Evolutionary conservation across 129 eudicot genomes (phyloP), one percentile per base, ranked within the genome.

Genomic region (Helichrysum umbraculigerum): DNA sequence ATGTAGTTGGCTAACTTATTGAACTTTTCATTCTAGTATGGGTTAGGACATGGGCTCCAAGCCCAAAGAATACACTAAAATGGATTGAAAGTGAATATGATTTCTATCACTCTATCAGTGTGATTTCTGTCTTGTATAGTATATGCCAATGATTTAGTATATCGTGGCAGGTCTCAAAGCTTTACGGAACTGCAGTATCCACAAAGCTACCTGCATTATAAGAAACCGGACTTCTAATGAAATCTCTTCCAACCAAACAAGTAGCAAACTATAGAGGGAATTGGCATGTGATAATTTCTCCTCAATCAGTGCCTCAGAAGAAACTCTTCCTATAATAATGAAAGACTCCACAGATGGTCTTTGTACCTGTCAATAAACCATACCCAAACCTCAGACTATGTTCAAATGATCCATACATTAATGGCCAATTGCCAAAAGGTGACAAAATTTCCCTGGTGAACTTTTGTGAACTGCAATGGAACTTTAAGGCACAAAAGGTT

Each of bases 271-370:
- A 15, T 90, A 67, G 17, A 86, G 15, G 20, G 97, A 90, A 76
- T 72, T 87, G 69, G 81, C 81, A 73, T 81, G 88, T 66, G 41
- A 76, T 44, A 80, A 66, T 66, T 88, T 85, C 71, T 81, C 86
- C 81, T 88, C 89, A 0, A 88, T 82, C 7, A 93, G 80, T 51
- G 98, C 98, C 78, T 90, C 96, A 0, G 97, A 93, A 28, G 97
- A 93, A 70, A 90, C 95, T 83, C 87, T 90, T 74, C 98, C 97
- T 6, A 93, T 85, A 50, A 93, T 90, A 37, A 93, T 73, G 74
- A 90, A 93, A 7, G 97, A 69, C 75, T 93, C 98, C 29, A 88
- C 86, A 6, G 97, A 88, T 28, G 97, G 83, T 76, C 88, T 83
- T 75, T 84, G 84, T 86, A 87, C 64, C 98, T 93, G 91, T 62